These are phyloP conservation scores for Thecaphora frezii DNA, from an alignment of 1,284 basidiomycete genomes.

Conservation along the genomic window DNA sequence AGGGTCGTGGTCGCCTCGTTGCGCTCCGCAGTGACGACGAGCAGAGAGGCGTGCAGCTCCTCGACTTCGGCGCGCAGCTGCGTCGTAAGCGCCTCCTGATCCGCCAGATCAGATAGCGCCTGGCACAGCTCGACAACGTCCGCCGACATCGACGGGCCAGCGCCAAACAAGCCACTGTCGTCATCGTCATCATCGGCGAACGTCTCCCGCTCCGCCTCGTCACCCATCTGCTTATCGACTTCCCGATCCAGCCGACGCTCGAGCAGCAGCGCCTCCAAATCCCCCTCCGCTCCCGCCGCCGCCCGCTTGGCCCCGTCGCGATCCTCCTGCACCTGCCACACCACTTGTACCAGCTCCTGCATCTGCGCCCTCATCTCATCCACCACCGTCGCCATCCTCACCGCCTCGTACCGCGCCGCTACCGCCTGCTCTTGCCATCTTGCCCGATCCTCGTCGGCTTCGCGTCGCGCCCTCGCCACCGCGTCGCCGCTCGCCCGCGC, in stretches of 20 bases:
- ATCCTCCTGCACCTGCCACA: constrained; percentile 33
- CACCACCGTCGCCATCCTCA: constrained; percentile 9
- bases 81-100: not conserved
- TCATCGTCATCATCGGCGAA: not conserved
- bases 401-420: not conserved
- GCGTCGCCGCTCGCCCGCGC: constrained; percentile 9
- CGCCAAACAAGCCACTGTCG: not conserved
- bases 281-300: constrained; percentile 1
- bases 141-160: no score
- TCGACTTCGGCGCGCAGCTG: constrained; percentile 11
- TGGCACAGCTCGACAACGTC: not conserved
- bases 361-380: constrained; percentile 20
- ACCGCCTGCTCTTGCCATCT: not conserved
- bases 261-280: not conserved
- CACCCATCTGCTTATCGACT: not conserved
- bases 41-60: not conserved
- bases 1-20: not conserved
- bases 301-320: constrained; percentile 23
- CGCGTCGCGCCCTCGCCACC: not conserved
- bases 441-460: not conserved
- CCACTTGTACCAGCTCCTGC: constrained; percentile 27
- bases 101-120: not conserved
- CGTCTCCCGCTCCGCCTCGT: not conserved
- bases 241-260: not conserved
- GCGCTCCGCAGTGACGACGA: not conserved